phyloP scores from a whole-genome alignment of 2,329 filamentous ascomycete genomes.

The Penicillium sclerotigenum region DNA sequence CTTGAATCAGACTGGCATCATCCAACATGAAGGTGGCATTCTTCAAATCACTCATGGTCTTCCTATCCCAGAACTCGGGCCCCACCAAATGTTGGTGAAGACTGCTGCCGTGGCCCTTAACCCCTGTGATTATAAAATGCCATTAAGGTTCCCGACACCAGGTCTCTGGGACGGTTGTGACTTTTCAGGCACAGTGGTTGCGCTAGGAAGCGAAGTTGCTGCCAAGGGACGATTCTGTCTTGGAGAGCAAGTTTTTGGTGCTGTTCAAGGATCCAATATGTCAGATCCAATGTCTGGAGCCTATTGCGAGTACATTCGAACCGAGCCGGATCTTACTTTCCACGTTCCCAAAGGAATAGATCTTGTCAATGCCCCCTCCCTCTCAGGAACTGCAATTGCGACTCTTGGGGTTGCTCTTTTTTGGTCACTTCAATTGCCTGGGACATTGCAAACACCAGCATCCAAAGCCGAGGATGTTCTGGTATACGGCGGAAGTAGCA shows the following conservation, averaged over 20 bases:
- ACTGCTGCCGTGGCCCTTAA: slow-evolving; percentile 33
- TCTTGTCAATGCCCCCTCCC: slow-evolving; percentile 5
- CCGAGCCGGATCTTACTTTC: slow-evolving; percentile 16
- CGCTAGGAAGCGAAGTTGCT: slow-evolving; percentile 15
- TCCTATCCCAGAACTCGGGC: slow-evolving; percentile 14
- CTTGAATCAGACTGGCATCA: slow-evolving; percentile 15
- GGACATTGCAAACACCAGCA: slow-evolving; percentile 10
- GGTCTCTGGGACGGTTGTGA: slow-evolving; percentile 31
- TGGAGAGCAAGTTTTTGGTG: slow-evolving; percentile 40
- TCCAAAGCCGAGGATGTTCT: slow-evolving; percentile 15
- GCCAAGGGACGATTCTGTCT: slow-evolving; percentile 18
- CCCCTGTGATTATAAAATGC: slow-evolving; percentile 30
- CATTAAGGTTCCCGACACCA: slow-evolving; percentile 16
- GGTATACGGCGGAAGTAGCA: slow-evolving; percentile 23
- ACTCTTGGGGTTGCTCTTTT: slow-evolving; percentile 24
- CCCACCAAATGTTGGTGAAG: slow-evolving; percentile 20
- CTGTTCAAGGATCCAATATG: slow-evolving; percentile 33
- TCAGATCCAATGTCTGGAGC: slow-evolving; percentile 17
- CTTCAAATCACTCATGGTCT: slow-evolving; percentile 15
- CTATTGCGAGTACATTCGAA: slow-evolving; percentile 21
- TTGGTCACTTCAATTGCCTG: slow-evolving; percentile 23
- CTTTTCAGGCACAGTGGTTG: slow-evolving; percentile 27
- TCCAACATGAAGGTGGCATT: slow-evolving; percentile 19
- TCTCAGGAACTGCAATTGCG: slow-evolving; percentile 22
- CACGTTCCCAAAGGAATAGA: slow-evolving; percentile 14